Base-by-base conservation (phyloP, 2,329 filamentous ascomycete species). In the Botrytis cinerea region DNA sequence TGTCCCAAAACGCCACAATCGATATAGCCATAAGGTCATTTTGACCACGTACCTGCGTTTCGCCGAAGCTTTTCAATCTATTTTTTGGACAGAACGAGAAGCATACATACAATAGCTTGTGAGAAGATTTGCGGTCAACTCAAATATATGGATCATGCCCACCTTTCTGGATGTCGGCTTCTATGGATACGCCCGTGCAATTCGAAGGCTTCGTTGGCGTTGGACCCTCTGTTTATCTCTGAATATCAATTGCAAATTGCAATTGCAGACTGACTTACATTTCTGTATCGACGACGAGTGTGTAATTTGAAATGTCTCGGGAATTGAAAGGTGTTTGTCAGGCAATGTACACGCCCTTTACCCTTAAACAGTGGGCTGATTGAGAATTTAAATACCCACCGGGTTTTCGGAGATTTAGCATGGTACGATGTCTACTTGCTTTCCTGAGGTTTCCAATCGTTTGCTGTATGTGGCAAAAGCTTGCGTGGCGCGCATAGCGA, bases 71-170 rank as follows among this genome's bases (percentile, higher is more conserved):
- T 46, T 64, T n/a, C 12, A 64, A 46, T 35, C 28, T 64, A 35
- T 28, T 46, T 25, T 32, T 14, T 35, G 9, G 43, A 32, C 62
- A 64, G 62, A 46, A 64, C 10, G 43, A 64, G 62, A 64, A 43
- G 28, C 18, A 4, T 64, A 14, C 18, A 35, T 46, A 43, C 6
- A 4, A 16, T 35, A 4, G 62, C 20, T 32, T 22, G 32, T 46
- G 4, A 35, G 32, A 43, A 35, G 62, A 46, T 46, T 64, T 35
- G 62, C 18, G 40, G n/a, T 35, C 43, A 46, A 46, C n/a, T 64
- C 43, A 64, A 64, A 64, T 46, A 32, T 22, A 64, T 64, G 40
- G 61, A 43, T 8, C 60, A 20, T 45, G n/a, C 40, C 60, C 60
- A 62, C 35, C 28, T 51, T 60, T 35, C 32, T 60, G 28, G 8